These are phyloP conservation scores for Posidonia oceanica DNA, from an alignment of 116 monocot species.

Conservation along the genomic window DNA sequence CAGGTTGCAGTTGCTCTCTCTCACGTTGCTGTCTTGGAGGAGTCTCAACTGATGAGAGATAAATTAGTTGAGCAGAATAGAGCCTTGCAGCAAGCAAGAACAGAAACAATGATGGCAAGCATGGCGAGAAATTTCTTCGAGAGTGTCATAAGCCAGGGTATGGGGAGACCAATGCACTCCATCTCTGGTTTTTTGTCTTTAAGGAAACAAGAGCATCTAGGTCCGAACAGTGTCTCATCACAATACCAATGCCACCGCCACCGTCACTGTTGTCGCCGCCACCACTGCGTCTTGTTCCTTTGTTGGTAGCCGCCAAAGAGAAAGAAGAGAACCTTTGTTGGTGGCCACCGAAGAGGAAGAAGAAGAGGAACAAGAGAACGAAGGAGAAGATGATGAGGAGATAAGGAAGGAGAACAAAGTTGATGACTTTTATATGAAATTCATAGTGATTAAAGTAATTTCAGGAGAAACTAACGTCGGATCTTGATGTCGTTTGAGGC, in stretches of 20 bases:
- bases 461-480: too few relatives aligned
- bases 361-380: too few relatives aligned
- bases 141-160: constrained; percentile 41
- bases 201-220: constrained; percentile 35
- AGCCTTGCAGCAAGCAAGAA: constrained; percentile 40
- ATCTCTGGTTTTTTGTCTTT: constrained; percentile 37
- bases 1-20: constrained; percentile 68
- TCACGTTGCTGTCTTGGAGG: constrained; percentile 54
- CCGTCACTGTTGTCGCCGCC: too few relatives aligned
- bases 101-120: constrained; percentile 39
- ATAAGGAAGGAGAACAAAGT: too few relatives aligned
- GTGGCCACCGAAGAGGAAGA: too few relatives aligned
- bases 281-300: not conserved
- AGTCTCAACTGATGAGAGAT: constrained; percentile 58
- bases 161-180: constrained; percentile 48
- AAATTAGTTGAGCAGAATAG: constrained; percentile 38
- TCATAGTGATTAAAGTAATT: too few relatives aligned
- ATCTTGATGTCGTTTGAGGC: too few relatives aligned
- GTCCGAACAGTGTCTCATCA: constrained; percentile 30
- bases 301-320: too few relatives aligned
- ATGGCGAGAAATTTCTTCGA: constrained; percentile 44
- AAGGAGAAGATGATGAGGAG: too few relatives aligned
- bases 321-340: too few relatives aligned
- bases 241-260: not conserved
- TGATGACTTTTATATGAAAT: too few relatives aligned